These are phyloP conservation scores for Pythium dissotocum DNA, from an alignment of 352 stramenopile species.

Conservation along the genomic window DNA sequence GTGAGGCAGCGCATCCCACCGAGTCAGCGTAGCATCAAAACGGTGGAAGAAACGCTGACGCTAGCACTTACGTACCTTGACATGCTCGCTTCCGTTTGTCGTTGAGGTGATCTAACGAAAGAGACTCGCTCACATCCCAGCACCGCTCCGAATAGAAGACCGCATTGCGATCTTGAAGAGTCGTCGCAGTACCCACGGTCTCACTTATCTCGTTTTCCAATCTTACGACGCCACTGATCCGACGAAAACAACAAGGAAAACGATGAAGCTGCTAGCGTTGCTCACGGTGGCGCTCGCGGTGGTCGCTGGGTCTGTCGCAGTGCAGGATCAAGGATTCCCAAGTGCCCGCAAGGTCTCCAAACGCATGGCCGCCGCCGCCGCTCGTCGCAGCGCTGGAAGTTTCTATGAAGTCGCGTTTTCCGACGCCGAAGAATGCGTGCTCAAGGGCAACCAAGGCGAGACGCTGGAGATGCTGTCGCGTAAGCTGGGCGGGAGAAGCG, in stretches of 20 bases:
- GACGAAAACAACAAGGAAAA: not conserved
- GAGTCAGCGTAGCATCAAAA: not conserved
- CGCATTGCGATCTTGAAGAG: not conserved
- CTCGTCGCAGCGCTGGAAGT: not conserved
- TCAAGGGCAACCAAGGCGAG: slow-evolving; percentile 44
- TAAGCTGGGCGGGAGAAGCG: slow-evolving; percentile 35
- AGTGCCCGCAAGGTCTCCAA: slow-evolving; percentile 5
- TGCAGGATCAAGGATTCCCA: not conserved
- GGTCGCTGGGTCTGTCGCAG: not conserved
- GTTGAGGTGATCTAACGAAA: no score
- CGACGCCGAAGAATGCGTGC: slow-evolving; percentile 51
- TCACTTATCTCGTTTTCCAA: no score
- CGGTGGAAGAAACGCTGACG: not conserved
- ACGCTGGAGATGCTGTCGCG: slow-evolving; percentile 37
- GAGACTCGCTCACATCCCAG: no score
- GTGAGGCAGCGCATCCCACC: not conserved
- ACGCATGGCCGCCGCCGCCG: not conserved
- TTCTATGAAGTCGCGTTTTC: slow-evolving; percentile 45
- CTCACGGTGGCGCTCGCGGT: not conserved
- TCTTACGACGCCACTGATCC: not conserved
- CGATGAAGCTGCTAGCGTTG: not conserved
- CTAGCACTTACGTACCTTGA: no score
- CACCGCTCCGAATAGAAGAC: not conserved
- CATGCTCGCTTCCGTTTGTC: no score
- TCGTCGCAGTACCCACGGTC: not conserved